Base-by-base conservation (phyloP, 176 grass and related monocot genomes). In the Zizania latifolia region DNA sequence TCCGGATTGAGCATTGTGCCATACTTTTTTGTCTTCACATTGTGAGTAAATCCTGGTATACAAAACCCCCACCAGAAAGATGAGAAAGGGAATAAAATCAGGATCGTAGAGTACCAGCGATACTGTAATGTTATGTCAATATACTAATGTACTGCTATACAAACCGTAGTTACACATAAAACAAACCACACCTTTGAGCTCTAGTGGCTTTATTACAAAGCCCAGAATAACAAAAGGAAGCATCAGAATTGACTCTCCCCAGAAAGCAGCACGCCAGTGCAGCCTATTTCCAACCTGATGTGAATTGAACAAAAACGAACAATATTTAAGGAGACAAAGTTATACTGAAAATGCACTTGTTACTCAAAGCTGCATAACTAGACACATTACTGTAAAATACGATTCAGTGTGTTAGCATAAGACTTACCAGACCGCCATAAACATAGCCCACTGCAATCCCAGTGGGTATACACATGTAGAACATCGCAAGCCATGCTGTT, bases 391-490 rank as follows among this genome's bases (percentile, higher is more conserved):
- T 40, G 64, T n/a, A 81, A 34, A 68, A 61, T 2, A n/a, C n/a
- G n/a, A n/a, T n/a, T n/a, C n/a, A n/a, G 39, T 68, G 69, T 68
- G n/a, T 81, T n/a, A 72, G 64, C 33, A 85, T 61, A 74, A 82
- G 54, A 88, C 91, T 94, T 82, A 99, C 95, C 91, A 94, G 16
- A 33, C 85, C 95, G 13, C 95, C 95, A 72, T 99, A 99, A 69
- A 99, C 89, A 82, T 99, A 99, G 76, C 95, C 95, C 59, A 99
- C 28, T 74, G 95, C 95, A 73, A 99, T 86, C 61, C 95, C 95
- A 81, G 92, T 88, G 46, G 95, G 95, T 90, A 99, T 99, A 72
- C 95, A 99, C 95, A 99, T 99, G 87, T 99, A 99, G 84, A 99
- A 99, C 82, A 92, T 71, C 69, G 89, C 82, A 70, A 99, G 91